phyloP scores from a whole-genome alignment of 345 rosid species.

The Cardiospermum halicacabum region DNA sequence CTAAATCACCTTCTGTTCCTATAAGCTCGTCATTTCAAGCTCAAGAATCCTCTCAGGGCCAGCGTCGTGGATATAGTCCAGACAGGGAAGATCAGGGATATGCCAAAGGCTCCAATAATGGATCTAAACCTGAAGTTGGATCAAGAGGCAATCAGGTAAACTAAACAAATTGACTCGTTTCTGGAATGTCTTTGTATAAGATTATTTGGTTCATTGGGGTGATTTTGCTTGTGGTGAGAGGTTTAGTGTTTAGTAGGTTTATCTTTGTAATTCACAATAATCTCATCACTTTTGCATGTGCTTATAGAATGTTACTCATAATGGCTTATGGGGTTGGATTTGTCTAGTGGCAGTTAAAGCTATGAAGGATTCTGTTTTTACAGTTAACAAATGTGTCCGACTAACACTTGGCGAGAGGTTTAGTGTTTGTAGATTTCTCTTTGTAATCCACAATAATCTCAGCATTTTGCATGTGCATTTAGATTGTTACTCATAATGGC shows the following conservation, averaged over 20 bases:
- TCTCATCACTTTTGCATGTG: background rate
- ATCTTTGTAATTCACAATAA: background rate
- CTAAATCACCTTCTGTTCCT: conserved; percentile 36
- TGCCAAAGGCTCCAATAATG: conserved; percentile 35
- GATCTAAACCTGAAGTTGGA: conserved; percentile 34
- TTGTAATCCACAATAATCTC: background rate
- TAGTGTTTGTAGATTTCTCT: background rate
- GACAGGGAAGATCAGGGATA: conserved; percentile 51
- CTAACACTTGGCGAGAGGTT: background rate
- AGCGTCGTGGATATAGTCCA: conserved; percentile 34
- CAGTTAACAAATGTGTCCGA: background rate
- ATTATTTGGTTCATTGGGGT: background rate
- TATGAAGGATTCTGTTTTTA: background rate
- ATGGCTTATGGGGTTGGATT: background rate
- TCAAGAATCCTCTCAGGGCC: conserved; percentile 46
- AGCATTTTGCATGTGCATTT: background rate
- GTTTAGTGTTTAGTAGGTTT: background rate
- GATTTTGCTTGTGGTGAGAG: background rate
- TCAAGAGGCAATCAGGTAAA: conserved; percentile 51
- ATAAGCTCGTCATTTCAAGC: conserved; percentile 57
- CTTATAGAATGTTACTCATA: background rate
- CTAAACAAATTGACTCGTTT: background rate
- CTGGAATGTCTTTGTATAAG: conserved; percentile 1
- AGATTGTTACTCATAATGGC: background rate
- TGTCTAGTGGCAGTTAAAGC: no score